Conservation (phyloP, 202 grass and related monocot species). For the Schoenoplectus triqueter region DNA sequence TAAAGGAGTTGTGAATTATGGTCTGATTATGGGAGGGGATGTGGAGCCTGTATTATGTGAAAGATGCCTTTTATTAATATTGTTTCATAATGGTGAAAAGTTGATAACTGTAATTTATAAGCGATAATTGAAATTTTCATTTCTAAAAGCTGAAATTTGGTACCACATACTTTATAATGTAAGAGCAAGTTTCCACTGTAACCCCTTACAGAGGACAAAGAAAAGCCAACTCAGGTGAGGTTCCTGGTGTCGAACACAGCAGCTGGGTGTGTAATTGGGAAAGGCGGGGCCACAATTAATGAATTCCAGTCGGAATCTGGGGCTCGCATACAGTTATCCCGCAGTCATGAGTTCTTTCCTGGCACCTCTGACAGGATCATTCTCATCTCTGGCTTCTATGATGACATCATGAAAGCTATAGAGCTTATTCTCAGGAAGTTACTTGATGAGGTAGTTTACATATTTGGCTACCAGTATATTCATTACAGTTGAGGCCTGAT, state of each 20-base stretch:
- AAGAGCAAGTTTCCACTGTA: conserved; percentile 27
- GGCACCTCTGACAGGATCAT: conserved; percentile 95
- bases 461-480: conserved; percentile 1
- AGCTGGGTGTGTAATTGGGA: conserved; percentile 95
- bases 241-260: conserved; percentile 95
- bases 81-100: background rate
- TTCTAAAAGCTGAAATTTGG: background rate
- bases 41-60: conserved; percentile 8
- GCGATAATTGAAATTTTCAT: background rate
- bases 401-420: conserved; percentile 90
- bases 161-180: background rate
- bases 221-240: conserved; percentile 87
- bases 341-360: conserved; percentile 94
- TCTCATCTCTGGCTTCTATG: conserved; percentile 86
- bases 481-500: background rate
- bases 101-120: background rate
- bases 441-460: conserved; percentile 68
- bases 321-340: conserved; percentile 93
- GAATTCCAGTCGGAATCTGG: conserved; percentile 91
- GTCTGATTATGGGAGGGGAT: no score
- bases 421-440: conserved; percentile 93
- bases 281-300: conserved; percentile 95
- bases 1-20: background rate
- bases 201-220: conserved; percentile 65
- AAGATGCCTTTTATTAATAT: background rate